Evolutionary conservation across 331 rosid genomes (phyloP).

Genomic region (Quercus phellos): DNA sequence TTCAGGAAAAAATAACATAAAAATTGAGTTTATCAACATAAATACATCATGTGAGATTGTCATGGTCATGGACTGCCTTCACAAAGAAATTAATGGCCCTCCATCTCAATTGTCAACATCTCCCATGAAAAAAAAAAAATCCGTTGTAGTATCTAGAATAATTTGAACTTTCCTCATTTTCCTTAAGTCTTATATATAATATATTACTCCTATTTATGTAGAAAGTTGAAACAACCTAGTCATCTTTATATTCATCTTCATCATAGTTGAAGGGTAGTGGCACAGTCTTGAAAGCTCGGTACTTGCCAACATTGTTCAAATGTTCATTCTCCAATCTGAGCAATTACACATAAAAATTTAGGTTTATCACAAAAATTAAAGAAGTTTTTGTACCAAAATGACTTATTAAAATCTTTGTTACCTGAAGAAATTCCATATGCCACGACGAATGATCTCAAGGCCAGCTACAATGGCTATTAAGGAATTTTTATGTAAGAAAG

Average conservation of each 20-base stretch:
- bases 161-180: too few species aligned
- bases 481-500: conserved; percentile 43
- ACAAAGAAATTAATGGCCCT: too few species aligned
- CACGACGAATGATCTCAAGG: conserved; percentile 68
- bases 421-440: conserved; percentile 76
- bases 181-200: too few species aligned
- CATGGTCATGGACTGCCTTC: neutral
- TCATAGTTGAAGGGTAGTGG: conserved; percentile 64
- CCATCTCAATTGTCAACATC: too few species aligned
- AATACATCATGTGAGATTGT: neutral
- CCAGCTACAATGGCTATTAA: conserved; percentile 39
- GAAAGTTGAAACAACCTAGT: neutral
- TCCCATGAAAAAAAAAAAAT: too few species aligned
- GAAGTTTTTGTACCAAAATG: too few species aligned
- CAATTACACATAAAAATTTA: neutral
- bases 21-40: neutral
- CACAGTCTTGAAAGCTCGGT: conserved; percentile 59
- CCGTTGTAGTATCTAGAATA: too few species aligned
- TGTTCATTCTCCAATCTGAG: conserved; percentile 72
- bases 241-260: conserved; percentile 48
- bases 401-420: conserved; percentile 3
- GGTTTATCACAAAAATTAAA: neutral
- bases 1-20: neutral
- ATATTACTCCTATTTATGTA: too few species aligned
- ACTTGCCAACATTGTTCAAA: conserved; percentile 68